A percentile compares a stretch with the other conserved stretches of the same genome.
Evolutionary conservation across 768 basidiomycete genomes (phyloP).

Genomic region (Boletus rubropictus): DNA sequence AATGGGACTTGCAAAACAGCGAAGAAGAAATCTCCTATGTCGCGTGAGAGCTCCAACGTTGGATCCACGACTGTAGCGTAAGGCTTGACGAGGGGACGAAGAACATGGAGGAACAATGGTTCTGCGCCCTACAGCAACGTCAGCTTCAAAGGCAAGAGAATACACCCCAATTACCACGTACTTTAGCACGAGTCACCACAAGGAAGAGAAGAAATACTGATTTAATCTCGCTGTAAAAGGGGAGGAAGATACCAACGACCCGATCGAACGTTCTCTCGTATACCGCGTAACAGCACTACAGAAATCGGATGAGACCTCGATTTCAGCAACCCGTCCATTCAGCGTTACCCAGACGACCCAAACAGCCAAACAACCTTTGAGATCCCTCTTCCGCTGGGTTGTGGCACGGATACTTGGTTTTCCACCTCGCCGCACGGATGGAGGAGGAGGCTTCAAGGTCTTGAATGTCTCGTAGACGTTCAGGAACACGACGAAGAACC

Average conservation of each 20-base stretch:
- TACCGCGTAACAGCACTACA: slow-evolving; percentile 58
- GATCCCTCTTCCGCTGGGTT: slow-evolving; percentile 72
- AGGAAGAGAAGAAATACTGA: slow-evolving; percentile 67
- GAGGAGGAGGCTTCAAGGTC: slow-evolving; percentile 62
- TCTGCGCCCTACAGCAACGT: slow-evolving; percentile 63
- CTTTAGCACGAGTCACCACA: slow-evolving; percentile 68
- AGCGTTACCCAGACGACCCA: slow-evolving; percentile 80
- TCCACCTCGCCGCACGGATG: slow-evolving; percentile 44
- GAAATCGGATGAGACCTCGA: slow-evolving; percentile 12
- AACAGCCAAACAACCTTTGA: slow-evolving; percentile 79
- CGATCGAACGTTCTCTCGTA: slow-evolving; percentile 66
- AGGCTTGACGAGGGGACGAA: slow-evolving; percentile 74
- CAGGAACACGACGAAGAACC: slow-evolving; percentile 63
- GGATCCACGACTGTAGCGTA: slow-evolving; percentile 64
- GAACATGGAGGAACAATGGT: slow-evolving; percentile 73
- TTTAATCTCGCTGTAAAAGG: slow-evolving; percentile 84
- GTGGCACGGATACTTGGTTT: slow-evolving; percentile 61
- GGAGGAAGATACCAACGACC: slow-evolving; percentile 63
- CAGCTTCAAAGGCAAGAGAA: slow-evolving; percentile 3
- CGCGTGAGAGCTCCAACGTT: slow-evolving; percentile 51
- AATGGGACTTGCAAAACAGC: slow-evolving; percentile 38
- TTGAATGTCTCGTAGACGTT: slow-evolving; percentile 86
- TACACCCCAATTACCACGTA: slow-evolving; percentile 30
- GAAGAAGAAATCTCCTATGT: slow-evolving; percentile 59
- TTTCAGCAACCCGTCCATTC: slow-evolving; percentile 6